Conservation (phyloP, 2,329 filamentous ascomycete species). For the Claviceps digitariae region DNA sequence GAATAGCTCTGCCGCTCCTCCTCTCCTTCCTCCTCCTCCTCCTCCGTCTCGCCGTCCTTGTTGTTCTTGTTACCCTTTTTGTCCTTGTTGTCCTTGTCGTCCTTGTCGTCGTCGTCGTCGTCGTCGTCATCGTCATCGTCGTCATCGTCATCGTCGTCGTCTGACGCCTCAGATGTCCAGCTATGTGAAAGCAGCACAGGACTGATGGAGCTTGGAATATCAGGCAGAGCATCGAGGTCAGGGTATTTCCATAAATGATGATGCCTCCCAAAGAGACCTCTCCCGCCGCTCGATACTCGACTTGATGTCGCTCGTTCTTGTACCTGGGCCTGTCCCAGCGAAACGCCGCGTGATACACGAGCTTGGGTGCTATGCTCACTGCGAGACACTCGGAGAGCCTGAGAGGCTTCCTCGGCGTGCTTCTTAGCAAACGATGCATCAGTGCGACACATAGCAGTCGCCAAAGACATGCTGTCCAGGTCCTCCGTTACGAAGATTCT, state of each 20-base stretch:
- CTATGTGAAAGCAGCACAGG: conserved; percentile 33
- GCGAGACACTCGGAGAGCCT: conserved; percentile 29
- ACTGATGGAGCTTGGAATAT: conserved; percentile 32
- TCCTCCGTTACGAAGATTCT: conserved; percentile 57
- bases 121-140: conserved; percentile 1
- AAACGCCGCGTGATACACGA: conserved; percentile 35
- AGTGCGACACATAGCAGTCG: conserved; percentile 56
- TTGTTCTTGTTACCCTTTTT: too few species aligned
- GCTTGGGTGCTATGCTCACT: conserved; percentile 26
- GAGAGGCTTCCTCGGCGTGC: conserved; percentile 36
- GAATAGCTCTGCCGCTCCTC: conserved; percentile 1
- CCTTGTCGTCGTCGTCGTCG: neutral
- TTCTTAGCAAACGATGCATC: conserved; percentile 38
- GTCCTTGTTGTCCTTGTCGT: neutral
- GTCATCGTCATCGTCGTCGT: conserved; percentile 4
- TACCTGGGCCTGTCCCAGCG: conserved; percentile 33
- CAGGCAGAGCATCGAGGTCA: conserved; percentile 41
- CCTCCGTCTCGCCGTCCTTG: too few species aligned
- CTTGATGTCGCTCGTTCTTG: conserved; percentile 28
- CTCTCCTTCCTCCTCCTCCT: neutral
- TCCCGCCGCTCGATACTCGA: conserved; percentile 27
- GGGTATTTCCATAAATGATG: conserved; percentile 46
- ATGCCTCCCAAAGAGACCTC: conserved; percentile 23
- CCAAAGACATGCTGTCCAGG: conserved; percentile 60
- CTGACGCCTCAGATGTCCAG: neutral